A percentile compares a stretch with the other conserved stretches of the same genome.
Evolutionary conservation across 1,284 basidiomycete species (phyloP).

Genomic region (Sparassis latifolia): DNA sequence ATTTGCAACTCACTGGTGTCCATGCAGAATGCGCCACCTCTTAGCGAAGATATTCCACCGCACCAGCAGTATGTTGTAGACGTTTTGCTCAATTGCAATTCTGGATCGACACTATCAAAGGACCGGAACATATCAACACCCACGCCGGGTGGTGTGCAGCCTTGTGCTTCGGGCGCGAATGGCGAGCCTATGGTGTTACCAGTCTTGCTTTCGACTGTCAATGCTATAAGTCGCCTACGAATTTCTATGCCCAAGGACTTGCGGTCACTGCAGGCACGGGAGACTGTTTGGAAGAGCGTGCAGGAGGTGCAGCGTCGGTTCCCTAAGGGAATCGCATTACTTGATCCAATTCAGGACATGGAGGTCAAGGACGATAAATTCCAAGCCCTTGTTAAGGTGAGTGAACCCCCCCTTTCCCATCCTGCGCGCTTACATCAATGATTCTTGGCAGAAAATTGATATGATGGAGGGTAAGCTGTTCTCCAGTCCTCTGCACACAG

Average conservation of each 20-base stretch:
- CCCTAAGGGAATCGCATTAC: conserved; percentile 78
- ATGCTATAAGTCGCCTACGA: conserved; percentile 83
- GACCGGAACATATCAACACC: conserved; percentile 49
- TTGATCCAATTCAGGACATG: conserved; percentile 96
- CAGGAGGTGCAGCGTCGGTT: conserved; percentile 87
- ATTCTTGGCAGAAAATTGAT: conserved; percentile 70
- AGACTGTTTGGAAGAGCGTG: conserved; percentile 86
- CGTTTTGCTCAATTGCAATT: conserved; percentile 82
- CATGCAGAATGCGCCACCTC: conserved; percentile 46
- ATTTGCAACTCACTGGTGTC: not conserved
- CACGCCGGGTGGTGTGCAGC: conserved; percentile 67
- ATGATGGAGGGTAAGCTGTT: conserved; percentile 81
- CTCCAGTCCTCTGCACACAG: conserved; percentile 69
- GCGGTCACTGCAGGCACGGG: conserved; percentile 67
- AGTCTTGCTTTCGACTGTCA: conserved; percentile 82
- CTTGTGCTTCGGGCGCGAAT: conserved; percentile 64
- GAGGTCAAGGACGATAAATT: conserved; percentile 94
- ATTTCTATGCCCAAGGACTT: conserved; percentile 90
- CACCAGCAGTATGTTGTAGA: conserved; percentile 94
- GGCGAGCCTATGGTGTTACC: conserved; percentile 87
- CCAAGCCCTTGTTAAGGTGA: conserved; percentile 75
- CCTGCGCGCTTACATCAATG: not conserved
- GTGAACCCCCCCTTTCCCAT: conserved; percentile 5
- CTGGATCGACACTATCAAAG: conserved; percentile 58
- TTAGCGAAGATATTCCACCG: conserved; percentile 65